These are phyloP conservation scores for Mortierella sp. DNA, from an alignment of 371 early-diverging fungal species.

Conservation along the genomic window DNA sequence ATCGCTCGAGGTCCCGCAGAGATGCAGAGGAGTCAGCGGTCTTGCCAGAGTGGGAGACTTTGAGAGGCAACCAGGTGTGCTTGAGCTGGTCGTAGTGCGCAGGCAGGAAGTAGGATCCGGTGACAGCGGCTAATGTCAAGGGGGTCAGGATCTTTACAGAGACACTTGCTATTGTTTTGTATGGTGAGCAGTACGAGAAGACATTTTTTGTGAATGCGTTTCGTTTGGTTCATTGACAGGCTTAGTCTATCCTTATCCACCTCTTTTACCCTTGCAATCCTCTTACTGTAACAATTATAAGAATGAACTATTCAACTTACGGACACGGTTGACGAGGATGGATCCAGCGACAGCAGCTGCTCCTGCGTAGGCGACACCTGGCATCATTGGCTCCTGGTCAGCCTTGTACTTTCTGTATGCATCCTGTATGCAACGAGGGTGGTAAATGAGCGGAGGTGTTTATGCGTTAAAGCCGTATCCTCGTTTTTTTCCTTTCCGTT, in stretches of 20 bases:
- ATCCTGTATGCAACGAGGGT: conserved; percentile 9
- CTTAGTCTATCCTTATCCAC: background rate
- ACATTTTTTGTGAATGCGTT: background rate
- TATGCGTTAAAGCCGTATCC: background rate
- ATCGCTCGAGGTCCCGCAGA: conserved; percentile 8
- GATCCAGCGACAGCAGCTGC: conserved; percentile 42
- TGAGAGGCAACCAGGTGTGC: conserved; percentile 7
- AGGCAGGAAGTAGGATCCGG: conserved; percentile 46
- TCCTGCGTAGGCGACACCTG: conserved; percentile 44
- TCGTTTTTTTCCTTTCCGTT: background rate
- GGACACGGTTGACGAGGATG: conserved; percentile 25
- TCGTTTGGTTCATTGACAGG: background rate
- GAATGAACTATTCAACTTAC: conserved; percentile 24
- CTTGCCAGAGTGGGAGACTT: background rate
- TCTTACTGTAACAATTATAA: too few species aligned
- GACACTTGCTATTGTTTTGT: conserved; percentile 26
- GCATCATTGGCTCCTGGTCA: conserved; percentile 32
- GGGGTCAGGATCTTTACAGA: conserved; percentile 50
- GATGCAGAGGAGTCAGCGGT: background rate
- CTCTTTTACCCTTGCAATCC: background rate
- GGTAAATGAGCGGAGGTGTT: background rate
- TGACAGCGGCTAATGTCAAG: conserved; percentile 32
- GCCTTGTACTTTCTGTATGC: conserved; percentile 19
- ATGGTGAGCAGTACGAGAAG: background rate
- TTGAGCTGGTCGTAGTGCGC: conserved; percentile 29